Conservation (phyloP, 768 basidiomycete genomes). For the Hemileccinum rubropunctum region DNA sequence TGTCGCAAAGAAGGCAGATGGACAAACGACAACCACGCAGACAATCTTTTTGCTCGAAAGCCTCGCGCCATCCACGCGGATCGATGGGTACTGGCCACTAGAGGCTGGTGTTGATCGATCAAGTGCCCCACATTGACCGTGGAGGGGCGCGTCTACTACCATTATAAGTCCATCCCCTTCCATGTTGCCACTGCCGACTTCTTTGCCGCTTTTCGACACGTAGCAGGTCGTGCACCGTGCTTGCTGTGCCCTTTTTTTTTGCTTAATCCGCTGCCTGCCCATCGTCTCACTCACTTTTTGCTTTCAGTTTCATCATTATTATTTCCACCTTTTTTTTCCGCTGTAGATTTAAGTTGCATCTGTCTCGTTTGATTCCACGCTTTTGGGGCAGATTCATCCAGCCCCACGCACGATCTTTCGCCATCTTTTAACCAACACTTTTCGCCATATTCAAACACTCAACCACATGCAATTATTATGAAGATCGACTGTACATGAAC, state of each 20-base stretch:
- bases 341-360: conserved; percentile 12
- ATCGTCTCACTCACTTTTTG: background rate
- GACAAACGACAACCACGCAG: background rate
- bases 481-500: conserved; percentile 12
- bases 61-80: conserved; percentile 15
- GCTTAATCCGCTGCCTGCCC: background rate
- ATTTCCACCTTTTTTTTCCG: background rate
- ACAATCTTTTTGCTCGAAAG: conserved; percentile 1
- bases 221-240: background rate
- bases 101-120: conserved; percentile 11
- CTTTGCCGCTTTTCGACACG: background rate
- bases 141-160: background rate
- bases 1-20: background rate
- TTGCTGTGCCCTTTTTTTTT: background rate
- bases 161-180: background rate
- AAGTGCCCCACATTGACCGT: background rate
- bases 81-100: conserved; percentile 2
- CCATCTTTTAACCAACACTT: conserved; percentile 4
- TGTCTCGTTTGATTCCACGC: background rate
- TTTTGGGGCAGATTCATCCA: background rate
- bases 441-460: conserved; percentile 1
- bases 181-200: background rate
- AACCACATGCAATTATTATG: background rate
- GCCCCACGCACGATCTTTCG: conserved; percentile 11
- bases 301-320: background rate